A percentile compares a stretch with the other conserved stretches of the same genome.
phyloP scores from a whole-genome alignment of 1,139 yeast genomes.

The Debaryomyces subglobosus region DNA sequence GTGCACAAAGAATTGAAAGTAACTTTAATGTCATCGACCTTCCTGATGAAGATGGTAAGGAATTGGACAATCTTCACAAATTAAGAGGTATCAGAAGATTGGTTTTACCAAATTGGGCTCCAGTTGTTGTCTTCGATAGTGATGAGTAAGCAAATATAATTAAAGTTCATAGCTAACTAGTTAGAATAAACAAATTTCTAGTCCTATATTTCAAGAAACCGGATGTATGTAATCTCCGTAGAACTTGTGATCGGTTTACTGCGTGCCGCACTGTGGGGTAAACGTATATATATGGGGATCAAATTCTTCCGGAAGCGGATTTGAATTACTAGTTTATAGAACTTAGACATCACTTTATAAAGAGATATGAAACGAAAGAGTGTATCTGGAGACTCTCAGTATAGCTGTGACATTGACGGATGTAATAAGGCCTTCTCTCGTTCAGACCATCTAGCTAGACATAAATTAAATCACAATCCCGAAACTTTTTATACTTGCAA shows the following conservation, averaged over 20 bases:
- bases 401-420: slow-evolving; percentile 18
- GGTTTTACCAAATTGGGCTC: slow-evolving; percentile 43
- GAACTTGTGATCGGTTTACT: neutral
- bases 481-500: slow-evolving; percentile 25
- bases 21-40: slow-evolving; percentile 59
- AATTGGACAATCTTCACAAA: slow-evolving; percentile 46
- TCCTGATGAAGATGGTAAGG: slow-evolving; percentile 55
- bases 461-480: slow-evolving; percentile 42
- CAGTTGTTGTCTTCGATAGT: slow-evolving; percentile 23
- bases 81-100: slow-evolving; percentile 54
- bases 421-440: slow-evolving; percentile 39
- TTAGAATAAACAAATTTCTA: neutral
- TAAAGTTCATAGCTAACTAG: neutral
- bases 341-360: neutral
- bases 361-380: neutral
- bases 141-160: slow-evolving; percentile 7
- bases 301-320: neutral
- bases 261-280: neutral
- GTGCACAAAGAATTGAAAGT: slow-evolving; percentile 57
- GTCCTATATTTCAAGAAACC: neutral
- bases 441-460: slow-evolving; percentile 41
- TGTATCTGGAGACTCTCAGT: neutral
- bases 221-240: neutral
- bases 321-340: neutral
- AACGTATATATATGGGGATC: neutral